phyloP scores from a whole-genome alignment of 345 rosid genomes.

The Hibiscus mutabilis region DNA sequence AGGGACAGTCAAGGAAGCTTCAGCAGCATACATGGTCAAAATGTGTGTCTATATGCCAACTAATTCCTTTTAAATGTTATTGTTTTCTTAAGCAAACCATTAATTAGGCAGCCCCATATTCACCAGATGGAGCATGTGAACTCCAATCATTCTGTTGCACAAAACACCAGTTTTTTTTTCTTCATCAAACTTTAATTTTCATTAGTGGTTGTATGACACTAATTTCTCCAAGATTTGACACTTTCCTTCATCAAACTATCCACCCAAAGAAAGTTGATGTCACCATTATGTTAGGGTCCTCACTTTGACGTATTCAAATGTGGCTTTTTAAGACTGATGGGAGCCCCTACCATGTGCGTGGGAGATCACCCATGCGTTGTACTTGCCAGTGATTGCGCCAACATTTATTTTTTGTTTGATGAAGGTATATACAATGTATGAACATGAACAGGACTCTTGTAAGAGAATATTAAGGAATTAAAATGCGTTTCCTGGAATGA shows the following conservation, averaged over 20 bases:
- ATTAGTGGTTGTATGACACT: not conserved
- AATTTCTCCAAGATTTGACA: not conserved
- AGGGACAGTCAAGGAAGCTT: too few relatives aligned
- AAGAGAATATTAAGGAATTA: not conserved
- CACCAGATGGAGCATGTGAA: too few relatives aligned
- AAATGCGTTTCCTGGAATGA: not conserved
- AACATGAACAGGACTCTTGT: not conserved
- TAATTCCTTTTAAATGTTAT: too few relatives aligned
- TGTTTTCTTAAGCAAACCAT: too few relatives aligned
- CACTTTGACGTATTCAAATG: not conserved
- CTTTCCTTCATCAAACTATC: not conserved
- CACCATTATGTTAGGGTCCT: not conserved
- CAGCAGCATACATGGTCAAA: too few relatives aligned
- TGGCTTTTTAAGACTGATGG: not conserved
- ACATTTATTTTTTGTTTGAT: not conserved
- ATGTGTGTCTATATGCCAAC: too few relatives aligned
- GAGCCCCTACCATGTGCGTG: conserved; percentile 6
- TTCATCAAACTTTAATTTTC: not conserved
- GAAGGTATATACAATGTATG: not conserved
- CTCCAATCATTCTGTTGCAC: too few relatives aligned
- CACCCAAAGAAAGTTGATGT: not conserved
- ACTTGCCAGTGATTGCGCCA: not conserved
- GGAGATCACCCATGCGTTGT: not conserved
- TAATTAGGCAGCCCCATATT: too few relatives aligned
- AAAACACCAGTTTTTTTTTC: too few relatives aligned